phyloP scores from a whole-genome alignment of 1,139 yeast species.

The Pichia sp. region DNA sequence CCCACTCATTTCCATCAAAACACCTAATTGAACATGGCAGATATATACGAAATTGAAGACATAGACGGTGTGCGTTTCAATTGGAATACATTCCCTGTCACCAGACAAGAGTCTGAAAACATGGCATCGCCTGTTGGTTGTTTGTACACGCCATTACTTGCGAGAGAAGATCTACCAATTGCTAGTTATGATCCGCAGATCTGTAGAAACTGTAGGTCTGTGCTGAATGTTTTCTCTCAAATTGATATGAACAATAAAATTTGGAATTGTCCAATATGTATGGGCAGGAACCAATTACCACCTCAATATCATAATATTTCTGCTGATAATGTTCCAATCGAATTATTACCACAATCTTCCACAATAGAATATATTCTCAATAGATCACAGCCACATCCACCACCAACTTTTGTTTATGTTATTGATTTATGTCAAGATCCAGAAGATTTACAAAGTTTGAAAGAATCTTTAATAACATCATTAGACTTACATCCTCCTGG shows the following conservation, averaged over 20 bases:
- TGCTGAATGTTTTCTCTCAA: constrained; percentile 81
- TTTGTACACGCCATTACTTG: constrained; percentile 84
- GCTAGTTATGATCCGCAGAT: constrained; percentile 87
- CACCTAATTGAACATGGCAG: constrained; percentile 22
- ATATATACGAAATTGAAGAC: constrained; percentile 32
- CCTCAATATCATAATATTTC: constrained; percentile 81
- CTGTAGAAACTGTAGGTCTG: constrained; percentile 81
- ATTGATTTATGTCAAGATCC: constrained; percentile 93
- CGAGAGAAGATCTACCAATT: constrained; percentile 67
- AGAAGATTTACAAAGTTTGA: constrained; percentile 83
- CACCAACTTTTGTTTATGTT: constrained; percentile 89
- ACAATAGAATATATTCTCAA: constrained; percentile 88
- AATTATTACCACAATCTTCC: constrained; percentile 68
- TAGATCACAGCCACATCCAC: constrained; percentile 54
- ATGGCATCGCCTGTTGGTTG: constrained; percentile 95
- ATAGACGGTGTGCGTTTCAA: constrained; percentile 41
- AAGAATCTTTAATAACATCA: constrained; percentile 77
- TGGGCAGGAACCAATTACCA: constrained; percentile 78
- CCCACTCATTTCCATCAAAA: background rate
- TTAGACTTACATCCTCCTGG: constrained; percentile 85
- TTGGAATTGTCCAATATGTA: constrained; percentile 91
- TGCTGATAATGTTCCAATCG: constrained; percentile 80
- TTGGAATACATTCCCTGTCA: constrained; percentile 68
- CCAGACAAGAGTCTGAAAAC: constrained; percentile 83
- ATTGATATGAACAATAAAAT: constrained; percentile 74